A percentile compares a stretch with the other conserved stretches of the same genome.
phyloP scores from a whole-genome alignment of 169 alveolate species.

The Pseudocohnilembus persalinus region DNA sequence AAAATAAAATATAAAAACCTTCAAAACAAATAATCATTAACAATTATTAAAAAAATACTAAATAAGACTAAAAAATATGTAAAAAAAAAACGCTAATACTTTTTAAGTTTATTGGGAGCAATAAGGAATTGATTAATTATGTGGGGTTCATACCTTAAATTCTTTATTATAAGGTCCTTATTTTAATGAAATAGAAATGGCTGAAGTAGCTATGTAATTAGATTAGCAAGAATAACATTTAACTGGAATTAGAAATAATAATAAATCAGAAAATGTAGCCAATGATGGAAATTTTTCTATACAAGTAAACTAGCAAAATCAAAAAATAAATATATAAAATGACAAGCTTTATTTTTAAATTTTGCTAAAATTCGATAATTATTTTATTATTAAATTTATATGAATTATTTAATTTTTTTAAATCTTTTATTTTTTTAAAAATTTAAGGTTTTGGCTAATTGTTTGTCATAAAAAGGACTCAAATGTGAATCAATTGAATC shows the following conservation, averaged over 20 bases:
- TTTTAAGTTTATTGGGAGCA: conserved; percentile 63
- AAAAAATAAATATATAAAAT: conserved; percentile 36
- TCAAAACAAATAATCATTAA: no score
- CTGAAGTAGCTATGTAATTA: conserved; percentile 52
- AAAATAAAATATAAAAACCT: no score
- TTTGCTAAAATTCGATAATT: no score
- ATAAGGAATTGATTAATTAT: conserved; percentile 64
- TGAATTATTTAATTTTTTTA: no score
- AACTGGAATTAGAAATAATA: conserved; percentile 19
- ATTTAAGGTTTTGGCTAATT: not conserved
- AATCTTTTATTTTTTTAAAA: no score
- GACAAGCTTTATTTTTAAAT: no score
- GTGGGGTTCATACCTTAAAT: conserved; percentile 73
- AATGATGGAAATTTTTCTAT: conserved; percentile 73
- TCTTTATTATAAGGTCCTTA: conserved; percentile 67
- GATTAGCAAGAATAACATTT: conserved; percentile 55
- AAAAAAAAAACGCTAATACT: not conserved
- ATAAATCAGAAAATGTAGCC: conserved; percentile 60
- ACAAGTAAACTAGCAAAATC: conserved; percentile 55
- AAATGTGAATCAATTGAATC: conserved; percentile 32
- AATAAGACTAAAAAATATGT: not conserved
- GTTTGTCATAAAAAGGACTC: conserved; percentile 19
- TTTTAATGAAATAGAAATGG: conserved; percentile 55
- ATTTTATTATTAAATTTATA: no score
- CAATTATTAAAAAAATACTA: not conserved